Percentiles rank a stretch among this genome's conserved stretches.
Conservation (phyloP, 352 stramenopile genomes). For the Phytophthora hybrid region DNA sequence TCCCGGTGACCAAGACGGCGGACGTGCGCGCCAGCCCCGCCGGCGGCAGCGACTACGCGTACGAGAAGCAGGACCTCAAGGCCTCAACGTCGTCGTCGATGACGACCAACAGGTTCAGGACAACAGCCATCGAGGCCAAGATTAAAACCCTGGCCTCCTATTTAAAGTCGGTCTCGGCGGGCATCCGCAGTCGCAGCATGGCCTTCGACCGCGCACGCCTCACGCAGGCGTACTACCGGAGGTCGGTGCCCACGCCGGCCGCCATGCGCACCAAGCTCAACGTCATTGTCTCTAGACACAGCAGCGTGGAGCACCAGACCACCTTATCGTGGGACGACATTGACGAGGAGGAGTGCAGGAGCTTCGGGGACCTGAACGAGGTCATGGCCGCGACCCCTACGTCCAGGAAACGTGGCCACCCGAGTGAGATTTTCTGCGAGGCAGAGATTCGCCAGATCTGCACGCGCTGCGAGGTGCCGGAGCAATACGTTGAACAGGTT, state of each 20-base stretch:
- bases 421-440: slow-evolving; percentile 57
- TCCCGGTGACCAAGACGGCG: slow-evolving; percentile 35
- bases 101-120: slow-evolving; percentile 16
- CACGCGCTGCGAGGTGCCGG: slow-evolving; percentile 52
- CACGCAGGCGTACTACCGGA: slow-evolving; percentile 54
- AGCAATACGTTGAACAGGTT: slow-evolving; percentile 53
- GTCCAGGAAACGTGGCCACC: slow-evolving; percentile 60
- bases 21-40: too few species aligned
- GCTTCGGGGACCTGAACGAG: slow-evolving; percentile 49
- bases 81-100: slow-evolving; percentile 18
- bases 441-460: slow-evolving; percentile 63
- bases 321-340: slow-evolving; percentile 62
- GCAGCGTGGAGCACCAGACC: slow-evolving; percentile 51
- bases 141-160: slow-evolving; percentile 56
- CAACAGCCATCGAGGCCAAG: slow-evolving; percentile 42
- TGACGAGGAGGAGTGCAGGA: slow-evolving; percentile 42
- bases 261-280: slow-evolving; percentile 56
- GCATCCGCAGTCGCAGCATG: slow-evolving; percentile 45
- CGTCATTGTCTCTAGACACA: slow-evolving; percentile 52
- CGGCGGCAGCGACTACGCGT: slow-evolving; percentile 33
- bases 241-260: slow-evolving; percentile 45
- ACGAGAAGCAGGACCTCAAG: slow-evolving; percentile 36
- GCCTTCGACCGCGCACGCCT: slow-evolving; percentile 50
- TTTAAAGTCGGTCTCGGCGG: slow-evolving; percentile 54
- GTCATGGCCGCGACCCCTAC: slow-evolving; percentile 50